phyloP scores from a whole-genome alignment of 75 land plant genomes.

The Pinus albicaulis region DNA sequence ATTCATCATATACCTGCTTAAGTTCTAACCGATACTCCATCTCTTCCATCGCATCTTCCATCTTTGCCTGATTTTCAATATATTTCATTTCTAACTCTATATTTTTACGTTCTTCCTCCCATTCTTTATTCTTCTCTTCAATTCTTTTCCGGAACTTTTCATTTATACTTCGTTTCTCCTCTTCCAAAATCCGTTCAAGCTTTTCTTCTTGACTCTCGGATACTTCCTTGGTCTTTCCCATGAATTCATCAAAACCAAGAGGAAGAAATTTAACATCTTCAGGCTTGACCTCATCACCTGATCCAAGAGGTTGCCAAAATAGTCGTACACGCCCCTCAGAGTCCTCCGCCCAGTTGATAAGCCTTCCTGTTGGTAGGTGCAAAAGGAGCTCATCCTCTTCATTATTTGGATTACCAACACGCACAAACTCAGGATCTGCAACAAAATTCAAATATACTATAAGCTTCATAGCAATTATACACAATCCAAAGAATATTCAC shows the following conservation, averaged over 20 bases:
- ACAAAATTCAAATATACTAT: constrained; percentile 11
- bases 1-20: background rate
- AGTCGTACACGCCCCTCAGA: constrained; percentile 67
- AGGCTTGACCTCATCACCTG: constrained; percentile 67
- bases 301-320: constrained; percentile 65
- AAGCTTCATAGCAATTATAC: background rate
- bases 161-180: constrained; percentile 34
- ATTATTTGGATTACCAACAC: constrained; percentile 36
- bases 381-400: constrained; percentile 75
- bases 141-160: constrained; percentile 38
- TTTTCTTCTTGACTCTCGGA: constrained; percentile 9
- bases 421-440: constrained; percentile 48
- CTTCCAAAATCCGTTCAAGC: constrained; percentile 17
- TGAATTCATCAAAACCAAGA: constrained; percentile 81
- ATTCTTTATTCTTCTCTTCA: constrained; percentile 33
- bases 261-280: constrained; percentile 61
- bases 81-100: constrained; percentile 44
- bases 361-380: constrained; percentile 65
- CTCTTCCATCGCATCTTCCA: constrained; percentile 40
- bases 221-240: constrained; percentile 25
- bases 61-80: constrained; percentile 44
- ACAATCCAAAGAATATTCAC: background rate
- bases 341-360: constrained; percentile 81
- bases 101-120: constrained; percentile 36
- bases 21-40: background rate